Evolutionary conservation across 768 basidiomycete genomes (phyloP), one percentile per base, ranked within the genome.

Genomic region (Amylocystis lapponica): DNA sequence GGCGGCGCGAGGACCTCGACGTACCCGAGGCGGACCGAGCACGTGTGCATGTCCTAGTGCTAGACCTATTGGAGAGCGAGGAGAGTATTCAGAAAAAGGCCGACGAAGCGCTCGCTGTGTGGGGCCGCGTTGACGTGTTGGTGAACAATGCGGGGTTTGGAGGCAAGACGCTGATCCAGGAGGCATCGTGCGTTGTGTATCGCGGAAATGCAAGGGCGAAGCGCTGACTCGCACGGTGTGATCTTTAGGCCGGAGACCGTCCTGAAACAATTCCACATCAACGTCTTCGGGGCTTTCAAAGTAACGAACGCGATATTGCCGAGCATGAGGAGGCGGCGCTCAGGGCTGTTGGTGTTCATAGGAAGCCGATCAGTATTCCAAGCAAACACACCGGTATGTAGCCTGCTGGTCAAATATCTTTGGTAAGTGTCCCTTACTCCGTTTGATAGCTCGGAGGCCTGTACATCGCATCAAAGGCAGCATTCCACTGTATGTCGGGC

Each of bases 101-200:
- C 17, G 50, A 58, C 29, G 58, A 68, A 35, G 64, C 62, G 6
- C 38, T 65, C 21, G 23, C 43, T 8, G 27, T 61, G 20, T 67
- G 58, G 50, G 56, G 59, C 4, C 54, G 56, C 31, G 58, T 68
- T 27, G 65, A 67, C 52, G 61, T 67, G 30, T 43, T 67, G 30
- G 68, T 72, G 6, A 72, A 72, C 48, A 73, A 73, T 49, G 72
- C 71, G 17, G 72, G 71, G 12, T 57, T 68, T 64, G 72, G 33
- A 64, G 62, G 55, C 54, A 67, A 51, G 50, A 64, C 41, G 48
- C 61, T 66, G 16, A 45, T 68, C 12, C 72, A 74, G 16, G 67
- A 76, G 50, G 72, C 70, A 48, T 66, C 69, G 69, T 70, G 68
- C 67, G 69, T 32, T 49, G 63, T 51, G 17, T 12, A 14, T 20